A percentile compares a stretch with the other conserved stretches of the same genome.
phyloP scores from a whole-genome alignment of 805 yeast genomes.

The Priceomyces medius region DNA sequence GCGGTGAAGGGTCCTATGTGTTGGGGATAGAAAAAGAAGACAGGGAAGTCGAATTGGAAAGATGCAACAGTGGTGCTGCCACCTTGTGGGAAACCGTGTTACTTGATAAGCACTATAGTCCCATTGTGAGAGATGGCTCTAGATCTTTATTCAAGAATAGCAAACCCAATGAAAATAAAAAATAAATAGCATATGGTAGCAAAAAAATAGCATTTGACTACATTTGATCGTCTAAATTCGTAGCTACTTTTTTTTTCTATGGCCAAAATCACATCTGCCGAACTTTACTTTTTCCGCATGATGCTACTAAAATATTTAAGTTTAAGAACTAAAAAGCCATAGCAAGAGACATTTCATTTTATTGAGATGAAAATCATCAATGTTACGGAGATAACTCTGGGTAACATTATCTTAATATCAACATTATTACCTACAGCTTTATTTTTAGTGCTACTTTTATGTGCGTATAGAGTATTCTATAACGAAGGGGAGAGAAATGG shows the following conservation, averaged over 20 bases:
- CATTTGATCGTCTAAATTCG: too few species aligned
- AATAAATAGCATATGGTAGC: not conserved
- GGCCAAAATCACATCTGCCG: too few species aligned
- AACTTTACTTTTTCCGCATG: too few species aligned
- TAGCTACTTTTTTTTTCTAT: too few species aligned
- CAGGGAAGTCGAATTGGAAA: conserved; percentile 55
- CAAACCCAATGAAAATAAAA: conserved; percentile 15
- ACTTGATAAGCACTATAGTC: conserved; percentile 79
- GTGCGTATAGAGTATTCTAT: conserved; percentile 11
- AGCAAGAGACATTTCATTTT: too few species aligned
- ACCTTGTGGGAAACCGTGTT: conserved; percentile 85
- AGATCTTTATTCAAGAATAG: conserved; percentile 41
- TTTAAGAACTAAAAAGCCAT: too few species aligned
- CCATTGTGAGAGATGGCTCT: conserved; percentile 71
- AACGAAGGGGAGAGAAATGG: conserved; percentile 10
- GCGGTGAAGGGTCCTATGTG: conserved; percentile 62
- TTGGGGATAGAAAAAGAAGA: conserved; percentile 57
- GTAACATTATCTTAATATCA: conserved; percentile 6
- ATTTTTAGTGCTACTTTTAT: conserved; percentile 9
- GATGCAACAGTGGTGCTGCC: conserved; percentile 84
- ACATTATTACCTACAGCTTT: conserved; percentile 8
- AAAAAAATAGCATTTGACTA: not conserved
- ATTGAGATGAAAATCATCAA: not conserved
- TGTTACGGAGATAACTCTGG: conserved; percentile 6
- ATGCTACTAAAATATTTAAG: too few species aligned